A percentile compares a stretch with the other conserved stretches of the same genome.
phyloP scores from a whole-genome alignment of 2,329 filamentous ascomycete genomes.

The Tolypocladium amazonense region DNA sequence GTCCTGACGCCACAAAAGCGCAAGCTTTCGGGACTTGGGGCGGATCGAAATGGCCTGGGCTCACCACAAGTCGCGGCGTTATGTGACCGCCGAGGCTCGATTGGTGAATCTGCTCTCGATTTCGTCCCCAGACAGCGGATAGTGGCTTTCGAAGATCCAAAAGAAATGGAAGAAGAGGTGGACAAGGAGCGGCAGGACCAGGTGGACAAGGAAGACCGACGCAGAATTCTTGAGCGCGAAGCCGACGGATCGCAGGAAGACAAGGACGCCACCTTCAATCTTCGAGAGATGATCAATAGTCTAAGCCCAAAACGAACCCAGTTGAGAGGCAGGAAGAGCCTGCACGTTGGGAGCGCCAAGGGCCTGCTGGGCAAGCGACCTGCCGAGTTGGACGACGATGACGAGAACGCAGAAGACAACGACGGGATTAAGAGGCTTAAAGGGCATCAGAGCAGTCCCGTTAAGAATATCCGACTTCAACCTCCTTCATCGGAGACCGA shows the following conservation, averaged over 20 bases:
- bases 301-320: slow-evolving; percentile 65
- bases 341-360: slow-evolving; percentile 63
- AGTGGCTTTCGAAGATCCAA: slow-evolving; percentile 57
- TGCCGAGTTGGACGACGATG: slow-evolving; percentile 56
- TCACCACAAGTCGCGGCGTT: slow-evolving; percentile 65
- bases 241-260: slow-evolving; percentile 34
- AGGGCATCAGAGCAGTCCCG: slow-evolving; percentile 61
- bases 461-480: slow-evolving; percentile 63
- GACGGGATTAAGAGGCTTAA: slow-evolving; percentile 60
- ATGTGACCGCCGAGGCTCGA: slow-evolving; percentile 59
- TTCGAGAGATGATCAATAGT: slow-evolving; percentile 69
- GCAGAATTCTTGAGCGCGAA: slow-evolving; percentile 44
- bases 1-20: slow-evolving; percentile 42
- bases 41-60: slow-evolving; percentile 60
- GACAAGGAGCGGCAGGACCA: slow-evolving; percentile 50
- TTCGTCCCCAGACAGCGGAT: slow-evolving; percentile 46
- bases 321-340: slow-evolving; percentile 60
- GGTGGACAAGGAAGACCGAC: slow-evolving; percentile 47
- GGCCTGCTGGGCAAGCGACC: slow-evolving; percentile 68
- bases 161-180: slow-evolving; percentile 49
- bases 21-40: slow-evolving; percentile 56
- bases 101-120: slow-evolving; percentile 52
- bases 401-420: slow-evolving; percentile 48
- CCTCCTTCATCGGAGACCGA: slow-evolving; percentile 59
- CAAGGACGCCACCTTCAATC: slow-evolving; percentile 52